Conservation (phyloP, 148 eudicot species). For the Nyssa sinensis region DNA sequence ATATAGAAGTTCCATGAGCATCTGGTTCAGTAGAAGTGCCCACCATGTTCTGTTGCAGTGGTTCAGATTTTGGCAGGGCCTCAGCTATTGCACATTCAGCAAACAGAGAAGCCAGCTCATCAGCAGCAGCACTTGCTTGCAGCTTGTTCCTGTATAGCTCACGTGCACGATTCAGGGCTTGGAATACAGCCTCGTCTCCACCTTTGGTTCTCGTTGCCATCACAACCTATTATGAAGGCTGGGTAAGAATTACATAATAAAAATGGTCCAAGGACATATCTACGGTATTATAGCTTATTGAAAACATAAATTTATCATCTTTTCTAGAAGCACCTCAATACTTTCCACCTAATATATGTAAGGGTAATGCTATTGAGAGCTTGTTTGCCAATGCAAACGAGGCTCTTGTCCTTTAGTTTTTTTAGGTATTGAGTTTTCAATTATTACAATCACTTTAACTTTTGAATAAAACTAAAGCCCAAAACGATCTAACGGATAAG, state of each 20-base stretch:
- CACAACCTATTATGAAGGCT: conserved; percentile 51
- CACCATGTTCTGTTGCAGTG: conserved; percentile 11
- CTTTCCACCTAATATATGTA: not conserved
- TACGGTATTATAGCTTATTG: not conserved
- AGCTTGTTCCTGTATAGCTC: conserved; percentile 65
- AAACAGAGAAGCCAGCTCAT: conserved; percentile 86
- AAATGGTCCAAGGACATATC: not conserved
- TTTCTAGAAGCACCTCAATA: not conserved
- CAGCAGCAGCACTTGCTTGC: conserved; percentile 68
- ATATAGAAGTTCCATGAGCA: conserved; percentile 60
- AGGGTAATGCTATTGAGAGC: no score
- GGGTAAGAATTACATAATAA: not conserved
- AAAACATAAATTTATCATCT: no score
- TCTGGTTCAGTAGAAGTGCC: conserved; percentile 31
- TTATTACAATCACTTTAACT: no score
- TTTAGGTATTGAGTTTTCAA: no score
- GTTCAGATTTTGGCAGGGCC: conserved; percentile 53
- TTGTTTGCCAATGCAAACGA: no score
- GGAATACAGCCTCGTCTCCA: conserved; percentile 75
- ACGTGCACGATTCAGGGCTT: conserved; percentile 70
- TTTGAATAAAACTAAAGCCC: no score
- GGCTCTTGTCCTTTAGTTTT: no score
- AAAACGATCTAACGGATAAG: no score
- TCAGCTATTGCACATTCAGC: conserved; percentile 96
- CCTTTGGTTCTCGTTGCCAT: conserved; percentile 76